A percentile compares a stretch with the other conserved stretches of the same genome.
phyloP scores from a whole-genome alignment of 495 filamentous ascomycete species.

The Aspergillus bertholletiae region DNA sequence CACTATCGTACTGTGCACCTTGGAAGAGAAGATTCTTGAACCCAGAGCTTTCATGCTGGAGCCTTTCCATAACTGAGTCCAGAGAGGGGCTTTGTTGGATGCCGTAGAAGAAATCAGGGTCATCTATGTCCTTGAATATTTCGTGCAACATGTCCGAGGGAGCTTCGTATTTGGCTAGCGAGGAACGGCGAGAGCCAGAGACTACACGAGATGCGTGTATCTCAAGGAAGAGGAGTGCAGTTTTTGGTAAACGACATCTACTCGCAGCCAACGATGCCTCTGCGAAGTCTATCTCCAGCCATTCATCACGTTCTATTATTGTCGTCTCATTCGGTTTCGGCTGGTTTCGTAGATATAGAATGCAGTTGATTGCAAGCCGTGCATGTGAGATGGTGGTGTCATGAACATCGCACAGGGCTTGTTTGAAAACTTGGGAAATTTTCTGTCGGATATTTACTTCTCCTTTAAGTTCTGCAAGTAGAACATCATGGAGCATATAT shows the following conservation, averaged over 20 bases:
- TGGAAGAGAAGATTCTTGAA: slow-evolving; percentile 86
- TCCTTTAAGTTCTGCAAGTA: slow-evolving; percentile 49
- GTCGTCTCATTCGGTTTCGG: slow-evolving; percentile 69
- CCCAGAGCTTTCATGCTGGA: slow-evolving; percentile 90
- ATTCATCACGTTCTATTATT: slow-evolving; percentile 70
- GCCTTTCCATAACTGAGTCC: slow-evolving; percentile 67
- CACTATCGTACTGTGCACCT: slow-evolving; percentile 86
- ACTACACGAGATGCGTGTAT: slow-evolving; percentile 54
- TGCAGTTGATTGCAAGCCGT: slow-evolving; percentile 66
- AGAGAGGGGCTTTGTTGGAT: slow-evolving; percentile 75
- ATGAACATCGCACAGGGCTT: slow-evolving; percentile 23
- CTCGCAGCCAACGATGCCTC: slow-evolving; percentile 73
- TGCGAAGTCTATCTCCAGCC: slow-evolving; percentile 80
- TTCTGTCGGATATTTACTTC: slow-evolving; percentile 24
- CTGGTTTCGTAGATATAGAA: slow-evolving; percentile 88
- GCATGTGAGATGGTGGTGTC: slow-evolving; percentile 44
- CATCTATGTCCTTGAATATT: slow-evolving; percentile 87
- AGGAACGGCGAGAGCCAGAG: slow-evolving; percentile 63
- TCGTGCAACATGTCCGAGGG: slow-evolving; percentile 66
- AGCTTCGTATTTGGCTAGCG: slow-evolving; percentile 52
- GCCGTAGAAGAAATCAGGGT: slow-evolving; percentile 96
- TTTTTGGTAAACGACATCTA: slow-evolving; percentile 80
- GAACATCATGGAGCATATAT: slow-evolving; percentile 74
- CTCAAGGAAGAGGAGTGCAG: slow-evolving; percentile 80
- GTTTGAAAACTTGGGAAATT: slow-evolving; percentile 44